Conservation (phyloP, 2,329 filamentous ascomycete genomes). For the Phialocephala subalpina region DNA sequence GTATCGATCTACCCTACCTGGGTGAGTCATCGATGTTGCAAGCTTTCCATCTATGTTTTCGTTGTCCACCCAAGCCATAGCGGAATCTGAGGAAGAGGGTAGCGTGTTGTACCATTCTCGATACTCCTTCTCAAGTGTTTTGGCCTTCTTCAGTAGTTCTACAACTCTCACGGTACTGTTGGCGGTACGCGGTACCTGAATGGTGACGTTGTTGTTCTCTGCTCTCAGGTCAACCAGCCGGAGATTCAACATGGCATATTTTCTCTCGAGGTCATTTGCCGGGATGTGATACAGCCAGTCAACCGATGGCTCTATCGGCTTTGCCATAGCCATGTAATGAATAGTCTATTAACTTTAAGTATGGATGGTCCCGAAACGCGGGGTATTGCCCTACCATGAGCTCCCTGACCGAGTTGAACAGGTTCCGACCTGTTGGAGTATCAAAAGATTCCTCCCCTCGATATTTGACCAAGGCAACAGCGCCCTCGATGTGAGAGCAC, state of each 20-base stretch:
- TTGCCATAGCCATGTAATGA: conserved; percentile 59
- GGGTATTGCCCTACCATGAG: conserved; percentile 61
- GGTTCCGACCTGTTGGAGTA: conserved; percentile 57
- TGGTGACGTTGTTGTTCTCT: neutral
- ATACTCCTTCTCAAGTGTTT: neutral
- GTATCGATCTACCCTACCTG: conserved; percentile 51
- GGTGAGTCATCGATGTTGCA: neutral
- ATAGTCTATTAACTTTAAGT: conserved; percentile 52
- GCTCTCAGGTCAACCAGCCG: neutral
- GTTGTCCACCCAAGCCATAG: neutral
- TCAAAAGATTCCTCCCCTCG: conserved; percentile 59
- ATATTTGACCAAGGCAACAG: conserved; percentile 62
- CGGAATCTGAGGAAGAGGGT: neutral
- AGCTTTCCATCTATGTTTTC: neutral
- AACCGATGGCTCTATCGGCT: conserved; percentile 47
- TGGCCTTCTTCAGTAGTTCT: neutral
- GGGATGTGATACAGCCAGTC: conserved; percentile 49
- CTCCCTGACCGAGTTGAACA: conserved; percentile 65
- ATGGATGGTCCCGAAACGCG: neutral
- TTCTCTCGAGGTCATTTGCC: conserved; percentile 53
- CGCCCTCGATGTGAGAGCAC: conserved; percentile 66
- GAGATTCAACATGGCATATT: neutral
- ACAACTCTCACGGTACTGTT: neutral
- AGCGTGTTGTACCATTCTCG: neutral
- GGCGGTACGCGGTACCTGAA: neutral